Conservation (phyloP, 352 stramenopile species). For the Pythium myriotylum region DNA sequence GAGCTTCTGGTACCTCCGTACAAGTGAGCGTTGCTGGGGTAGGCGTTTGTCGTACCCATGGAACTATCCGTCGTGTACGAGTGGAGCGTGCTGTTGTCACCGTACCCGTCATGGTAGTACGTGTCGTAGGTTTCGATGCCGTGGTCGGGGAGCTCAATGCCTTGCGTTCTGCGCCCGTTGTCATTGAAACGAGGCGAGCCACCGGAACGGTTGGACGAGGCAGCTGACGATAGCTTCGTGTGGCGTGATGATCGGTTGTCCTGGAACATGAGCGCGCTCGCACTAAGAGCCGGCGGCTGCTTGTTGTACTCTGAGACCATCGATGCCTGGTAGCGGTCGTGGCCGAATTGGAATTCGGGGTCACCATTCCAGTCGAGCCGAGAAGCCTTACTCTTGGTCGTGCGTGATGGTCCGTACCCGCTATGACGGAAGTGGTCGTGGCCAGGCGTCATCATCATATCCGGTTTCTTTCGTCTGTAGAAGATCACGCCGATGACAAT, state of each 20-base stretch:
- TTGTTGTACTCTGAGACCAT: constrained; percentile 37
- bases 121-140: constrained; percentile 22
- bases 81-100: constrained; percentile 2
- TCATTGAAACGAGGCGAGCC: constrained; percentile 10
- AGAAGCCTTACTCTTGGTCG: constrained; percentile 48
- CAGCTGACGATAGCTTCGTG: constrained; percentile 60
- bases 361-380: constrained; percentile 73
- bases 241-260: constrained; percentile 32
- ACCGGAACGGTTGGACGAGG: constrained; percentile 28
- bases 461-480: constrained; percentile 45
- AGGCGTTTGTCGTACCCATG: constrained; percentile 16
- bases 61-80: constrained; percentile 17
- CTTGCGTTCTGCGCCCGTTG: background rate
- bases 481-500: constrained; percentile 64
- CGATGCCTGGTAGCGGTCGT: constrained; percentile 26
- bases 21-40: constrained; percentile 12
- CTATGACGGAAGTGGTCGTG: constrained; percentile 67
- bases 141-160: constrained; percentile 10
- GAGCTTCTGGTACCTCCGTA: background rate
- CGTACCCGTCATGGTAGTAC: constrained; percentile 23
- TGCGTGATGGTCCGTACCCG: constrained; percentile 27
- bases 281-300: constrained; percentile 54
- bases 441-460: constrained; percentile 23
- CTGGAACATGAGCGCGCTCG: constrained; percentile 68
- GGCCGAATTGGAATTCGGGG: constrained; percentile 37